A percentile compares a stretch with the other conserved stretches of the same genome.
Evolutionary conservation across 2,329 filamentous ascomycete genomes (phyloP).

Genomic region (Apiospora kogelbergensis): DNA sequence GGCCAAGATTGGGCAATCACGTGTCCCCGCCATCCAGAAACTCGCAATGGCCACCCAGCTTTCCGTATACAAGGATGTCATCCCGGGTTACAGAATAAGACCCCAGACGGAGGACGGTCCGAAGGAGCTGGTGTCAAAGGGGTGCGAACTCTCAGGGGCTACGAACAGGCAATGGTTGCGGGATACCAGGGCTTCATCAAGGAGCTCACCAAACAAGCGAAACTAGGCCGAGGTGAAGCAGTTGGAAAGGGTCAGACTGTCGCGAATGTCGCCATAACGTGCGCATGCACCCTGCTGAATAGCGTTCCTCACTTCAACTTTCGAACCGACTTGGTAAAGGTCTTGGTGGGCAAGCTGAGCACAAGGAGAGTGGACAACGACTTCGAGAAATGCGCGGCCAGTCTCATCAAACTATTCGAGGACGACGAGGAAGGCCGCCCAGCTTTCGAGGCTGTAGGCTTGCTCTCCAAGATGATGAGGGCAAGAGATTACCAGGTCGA

Average conservation of each 20-base stretch:
- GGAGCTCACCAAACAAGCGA: slow-evolving; percentile 68
- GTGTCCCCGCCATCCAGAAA: slow-evolving; percentile 75
- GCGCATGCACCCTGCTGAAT: slow-evolving; percentile 77
- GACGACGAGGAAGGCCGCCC: slow-evolving; percentile 89
- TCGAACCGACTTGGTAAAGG: slow-evolving; percentile 80
- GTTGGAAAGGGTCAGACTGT: slow-evolving; percentile 49
- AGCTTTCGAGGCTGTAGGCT: slow-evolving; percentile 79
- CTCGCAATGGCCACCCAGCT: slow-evolving; percentile 84
- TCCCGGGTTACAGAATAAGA: slow-evolving; percentile 93
- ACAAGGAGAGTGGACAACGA: slow-evolving; percentile 69
- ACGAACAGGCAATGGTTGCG: slow-evolving; percentile 82
- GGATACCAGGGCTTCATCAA: slow-evolving; percentile 86
- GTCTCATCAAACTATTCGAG: slow-evolving; percentile 78
- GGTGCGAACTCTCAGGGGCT: slow-evolving; percentile 76
- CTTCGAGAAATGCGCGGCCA: slow-evolving; percentile 73
- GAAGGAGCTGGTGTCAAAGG: slow-evolving; percentile 83
- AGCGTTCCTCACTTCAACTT: slow-evolving; percentile 98
- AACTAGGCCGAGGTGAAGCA: slow-evolving; percentile 43
- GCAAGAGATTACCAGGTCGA: slow-evolving; percentile 78
- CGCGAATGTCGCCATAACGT: slow-evolving; percentile 77
- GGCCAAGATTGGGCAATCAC: slow-evolving; percentile 69
- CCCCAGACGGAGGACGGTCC: slow-evolving; percentile 73
- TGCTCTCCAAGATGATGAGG: slow-evolving; percentile 95
- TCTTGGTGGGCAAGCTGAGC: slow-evolving; percentile 82
- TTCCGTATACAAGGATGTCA: slow-evolving; percentile 91